phyloP scores from a whole-genome alignment of 345 rosid genomes.

The Corchorus olitorius region DNA sequence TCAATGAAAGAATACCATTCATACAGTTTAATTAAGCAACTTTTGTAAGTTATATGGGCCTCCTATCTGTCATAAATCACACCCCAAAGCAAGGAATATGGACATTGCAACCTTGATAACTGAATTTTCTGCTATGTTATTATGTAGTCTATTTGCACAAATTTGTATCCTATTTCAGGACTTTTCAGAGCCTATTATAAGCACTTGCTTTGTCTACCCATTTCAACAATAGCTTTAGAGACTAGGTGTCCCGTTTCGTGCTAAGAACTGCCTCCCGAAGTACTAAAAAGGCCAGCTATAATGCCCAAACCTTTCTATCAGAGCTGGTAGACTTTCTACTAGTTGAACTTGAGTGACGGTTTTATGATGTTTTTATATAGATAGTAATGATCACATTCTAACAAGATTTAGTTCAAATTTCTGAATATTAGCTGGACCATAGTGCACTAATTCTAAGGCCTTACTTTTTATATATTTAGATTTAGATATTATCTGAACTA shows the following conservation, averaged over 20 bases:
- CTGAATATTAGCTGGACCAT: neutral
- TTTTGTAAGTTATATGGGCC: neutral
- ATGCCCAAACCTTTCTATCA: neutral
- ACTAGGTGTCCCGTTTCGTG: neutral
- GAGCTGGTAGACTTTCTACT: neutral
- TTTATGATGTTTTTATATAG: neutral
- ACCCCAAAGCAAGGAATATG: neutral
- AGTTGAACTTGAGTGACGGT: neutral
- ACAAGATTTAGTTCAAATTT: neutral
- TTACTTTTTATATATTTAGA: neutral
- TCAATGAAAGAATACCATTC: neutral
- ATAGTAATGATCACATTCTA: neutral
- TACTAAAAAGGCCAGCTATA: neutral
- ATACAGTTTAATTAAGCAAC: neutral
- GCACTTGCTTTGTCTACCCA: neutral
- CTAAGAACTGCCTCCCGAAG: neutral
- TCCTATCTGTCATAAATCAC: neutral
- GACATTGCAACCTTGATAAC: neutral
- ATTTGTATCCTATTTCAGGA: neutral
- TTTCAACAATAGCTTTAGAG: neutral
- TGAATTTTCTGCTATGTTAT: neutral
- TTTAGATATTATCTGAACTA: neutral
- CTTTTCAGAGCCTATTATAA: slow-evolving; percentile 1
- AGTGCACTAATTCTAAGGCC: neutral
- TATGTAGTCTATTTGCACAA: neutral